Conservation (phyloP, 495 filamentous ascomycete species). For the Xylaria flabelliformis region DNA sequence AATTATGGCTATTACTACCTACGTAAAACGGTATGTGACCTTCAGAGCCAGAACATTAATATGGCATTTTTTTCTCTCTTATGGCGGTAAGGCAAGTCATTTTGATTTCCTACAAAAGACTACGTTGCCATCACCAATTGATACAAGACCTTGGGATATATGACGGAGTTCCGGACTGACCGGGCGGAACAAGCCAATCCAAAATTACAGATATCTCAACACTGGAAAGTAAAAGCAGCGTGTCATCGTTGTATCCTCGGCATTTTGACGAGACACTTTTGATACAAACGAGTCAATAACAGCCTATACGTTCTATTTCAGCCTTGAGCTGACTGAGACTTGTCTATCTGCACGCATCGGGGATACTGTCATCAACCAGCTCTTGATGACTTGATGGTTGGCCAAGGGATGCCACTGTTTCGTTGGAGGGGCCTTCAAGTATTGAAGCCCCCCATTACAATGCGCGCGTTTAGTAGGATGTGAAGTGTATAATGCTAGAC, state of each 20-base stretch:
- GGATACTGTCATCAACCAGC: background rate
- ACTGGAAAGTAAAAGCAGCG: background rate
- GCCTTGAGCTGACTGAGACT: background rate
- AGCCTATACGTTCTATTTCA: background rate
- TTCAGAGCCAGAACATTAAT: background rate
- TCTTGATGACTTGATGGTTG: background rate
- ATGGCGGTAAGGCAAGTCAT: background rate
- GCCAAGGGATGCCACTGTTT: background rate
- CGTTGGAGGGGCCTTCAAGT: background rate
- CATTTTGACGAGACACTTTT: background rate
- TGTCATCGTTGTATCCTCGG: background rate
- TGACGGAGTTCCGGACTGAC: background rate
- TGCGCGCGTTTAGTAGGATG: background rate
- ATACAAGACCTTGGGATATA: background rate
- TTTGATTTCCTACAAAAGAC: background rate
- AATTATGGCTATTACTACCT: background rate
- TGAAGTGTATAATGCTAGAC: background rate
- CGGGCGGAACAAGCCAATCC: background rate
- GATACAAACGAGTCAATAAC: background rate
- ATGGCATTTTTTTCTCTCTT: background rate
- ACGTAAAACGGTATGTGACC: background rate
- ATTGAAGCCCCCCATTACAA: background rate
- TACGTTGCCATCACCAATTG: background rate
- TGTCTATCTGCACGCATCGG: background rate
- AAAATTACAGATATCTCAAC: background rate